phyloP scores from a whole-genome alignment of 2,329 filamentous ascomycete genomes.

The Fusarium multiceps region DNA sequence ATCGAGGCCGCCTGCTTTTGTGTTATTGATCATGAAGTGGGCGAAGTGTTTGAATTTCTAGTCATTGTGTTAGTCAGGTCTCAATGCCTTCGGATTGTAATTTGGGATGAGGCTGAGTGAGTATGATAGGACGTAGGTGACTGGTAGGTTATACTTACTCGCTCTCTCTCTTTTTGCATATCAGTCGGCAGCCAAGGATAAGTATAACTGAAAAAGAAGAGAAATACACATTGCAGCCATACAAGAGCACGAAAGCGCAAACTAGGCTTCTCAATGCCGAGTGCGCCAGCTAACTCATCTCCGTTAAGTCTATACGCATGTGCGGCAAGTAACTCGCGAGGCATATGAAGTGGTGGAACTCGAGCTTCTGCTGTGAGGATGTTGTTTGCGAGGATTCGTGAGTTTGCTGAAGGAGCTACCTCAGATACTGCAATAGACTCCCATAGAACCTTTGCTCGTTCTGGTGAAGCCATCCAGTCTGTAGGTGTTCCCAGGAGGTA shows the following conservation, averaged over 20 bases:
- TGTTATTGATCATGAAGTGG: slow-evolving; percentile 69
- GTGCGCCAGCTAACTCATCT: slow-evolving; percentile 66
- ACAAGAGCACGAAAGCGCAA: slow-evolving; percentile 70
- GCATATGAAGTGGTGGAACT: slow-evolving; percentile 73
- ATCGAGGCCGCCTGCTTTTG: slow-evolving; percentile 70
- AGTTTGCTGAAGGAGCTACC: slow-evolving; percentile 71
- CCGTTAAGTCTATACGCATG: slow-evolving; percentile 78
- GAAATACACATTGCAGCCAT: slow-evolving; percentile 73
- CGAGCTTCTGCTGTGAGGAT: slow-evolving; percentile 76
- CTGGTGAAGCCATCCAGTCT: slow-evolving; percentile 66
- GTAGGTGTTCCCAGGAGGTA: slow-evolving; percentile 77
- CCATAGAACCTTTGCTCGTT: slow-evolving; percentile 70
- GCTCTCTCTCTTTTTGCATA: slow-evolving; percentile 52
- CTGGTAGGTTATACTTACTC: slow-evolving; percentile 39
- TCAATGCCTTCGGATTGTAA: neutral
- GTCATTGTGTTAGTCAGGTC: slow-evolving; percentile 23
- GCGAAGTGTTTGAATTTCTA: slow-evolving; percentile 45
- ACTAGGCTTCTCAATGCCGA: slow-evolving; percentile 68
- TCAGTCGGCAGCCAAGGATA: slow-evolving; percentile 51
- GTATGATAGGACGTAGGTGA: neutral
- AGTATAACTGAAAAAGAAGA: slow-evolving; percentile 65
- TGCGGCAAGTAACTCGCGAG: slow-evolving; percentile 74
- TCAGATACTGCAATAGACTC: slow-evolving; percentile 75
- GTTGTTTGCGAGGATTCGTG: slow-evolving; percentile 76
- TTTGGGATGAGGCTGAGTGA: neutral